phyloP scores from a whole-genome alignment of 2,329 filamentous ascomycete genomes.

The Taxawa tesnikishii region DNA sequence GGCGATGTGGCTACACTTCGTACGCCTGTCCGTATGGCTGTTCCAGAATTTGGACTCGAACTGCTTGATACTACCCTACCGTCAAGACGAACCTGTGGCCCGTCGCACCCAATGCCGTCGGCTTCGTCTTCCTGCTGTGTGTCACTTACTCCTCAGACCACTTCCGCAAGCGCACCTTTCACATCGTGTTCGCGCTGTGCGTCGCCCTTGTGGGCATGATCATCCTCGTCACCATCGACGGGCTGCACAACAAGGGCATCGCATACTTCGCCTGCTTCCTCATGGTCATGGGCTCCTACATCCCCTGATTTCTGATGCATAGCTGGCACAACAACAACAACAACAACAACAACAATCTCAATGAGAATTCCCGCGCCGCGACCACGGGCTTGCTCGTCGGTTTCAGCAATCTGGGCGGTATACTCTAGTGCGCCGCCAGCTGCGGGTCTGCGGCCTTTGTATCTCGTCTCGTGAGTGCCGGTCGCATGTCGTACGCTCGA shows the following conservation, averaged over 20 bases:
- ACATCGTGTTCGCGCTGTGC: slow-evolving; percentile 28
- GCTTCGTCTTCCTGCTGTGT: slow-evolving; percentile 32
- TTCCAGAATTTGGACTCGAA: too few relatives aligned
- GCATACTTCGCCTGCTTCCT: slow-evolving; percentile 41
- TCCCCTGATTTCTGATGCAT: slow-evolving; percentile 35
- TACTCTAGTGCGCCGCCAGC: too few relatives aligned
- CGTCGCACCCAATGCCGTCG: slow-evolving; percentile 36
- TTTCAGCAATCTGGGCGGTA: slow-evolving; percentile 36
- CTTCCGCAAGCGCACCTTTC: slow-evolving; percentile 33
- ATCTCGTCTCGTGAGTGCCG: too few relatives aligned
- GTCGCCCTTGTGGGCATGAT: slow-evolving; percentile 32
- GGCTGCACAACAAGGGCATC: slow-evolving; percentile 26
- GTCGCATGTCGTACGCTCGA: too few relatives aligned
- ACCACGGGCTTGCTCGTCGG: slow-evolving; percentile 37
- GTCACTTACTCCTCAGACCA: slow-evolving; percentile 33
- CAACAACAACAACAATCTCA: slow-evolving; percentile 42
- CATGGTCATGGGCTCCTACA: slow-evolving; percentile 33
- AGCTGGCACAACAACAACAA: slow-evolving; percentile 42
- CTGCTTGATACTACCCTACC: slow-evolving; percentile 26
- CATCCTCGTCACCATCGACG: slow-evolving; percentile 31
- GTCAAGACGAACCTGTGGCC: slow-evolving; percentile 38
- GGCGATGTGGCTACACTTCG: too few relatives aligned
- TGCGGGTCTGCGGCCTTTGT: too few relatives aligned
- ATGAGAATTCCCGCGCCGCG: slow-evolving; percentile 36
- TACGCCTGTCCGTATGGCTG: too few relatives aligned